Conservation (phyloP, 257 asterid genomes). For the Perilla frutescens region DNA sequence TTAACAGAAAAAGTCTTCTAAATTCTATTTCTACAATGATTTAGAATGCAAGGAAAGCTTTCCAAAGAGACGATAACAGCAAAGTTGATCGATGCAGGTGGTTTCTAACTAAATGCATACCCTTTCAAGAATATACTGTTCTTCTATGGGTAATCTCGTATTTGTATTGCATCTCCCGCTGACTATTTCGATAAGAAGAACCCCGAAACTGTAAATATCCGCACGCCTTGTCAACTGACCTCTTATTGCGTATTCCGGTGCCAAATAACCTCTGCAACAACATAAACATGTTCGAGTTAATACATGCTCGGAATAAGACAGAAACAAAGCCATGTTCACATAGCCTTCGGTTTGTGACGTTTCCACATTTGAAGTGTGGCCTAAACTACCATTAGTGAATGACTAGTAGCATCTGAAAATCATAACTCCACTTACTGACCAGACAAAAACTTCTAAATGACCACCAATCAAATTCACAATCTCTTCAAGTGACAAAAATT, state of each 20-base stretch:
- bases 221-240: conserved; percentile 87
- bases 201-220: conserved; percentile 93
- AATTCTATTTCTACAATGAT: background rate
- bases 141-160: conserved; percentile 72
- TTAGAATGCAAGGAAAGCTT: background rate
- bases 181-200: conserved; percentile 89
- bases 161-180: conserved; percentile 94
- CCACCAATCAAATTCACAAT: background rate
- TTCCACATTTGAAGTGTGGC: background rate
- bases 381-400: too few species aligned
- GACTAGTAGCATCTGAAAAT: conserved; percentile 10
- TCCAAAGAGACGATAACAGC: background rate
- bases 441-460: background rate
- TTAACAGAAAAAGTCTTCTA: too few species aligned
- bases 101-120: conserved; percentile 47
- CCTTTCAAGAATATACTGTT: conserved; percentile 91
- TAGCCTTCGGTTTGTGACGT: conserved; percentile 1
- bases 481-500: background rate
- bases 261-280: conserved; percentile 88
- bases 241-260: conserved; percentile 94
- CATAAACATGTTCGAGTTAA: conserved; percentile 20
- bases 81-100: conserved; percentile 14
- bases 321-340: background rate
- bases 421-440: background rate
- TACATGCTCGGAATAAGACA: background rate